Conservation (phyloP, 306 rosid species). For the Sicyos baderoa region DNA sequence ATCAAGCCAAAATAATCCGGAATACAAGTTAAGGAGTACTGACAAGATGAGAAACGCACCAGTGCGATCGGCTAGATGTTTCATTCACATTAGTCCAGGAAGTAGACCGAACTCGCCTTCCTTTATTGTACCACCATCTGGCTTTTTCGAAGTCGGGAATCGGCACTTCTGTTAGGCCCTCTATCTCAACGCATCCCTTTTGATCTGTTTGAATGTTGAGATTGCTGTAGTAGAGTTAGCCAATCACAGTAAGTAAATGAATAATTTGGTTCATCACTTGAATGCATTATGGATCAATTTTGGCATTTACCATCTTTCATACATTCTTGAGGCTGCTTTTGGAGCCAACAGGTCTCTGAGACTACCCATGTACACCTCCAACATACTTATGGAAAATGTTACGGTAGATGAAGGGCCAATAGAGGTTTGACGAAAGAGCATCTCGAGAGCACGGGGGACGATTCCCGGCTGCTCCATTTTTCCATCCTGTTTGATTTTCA, state of each 20-base stretch:
- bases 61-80: slow-evolving; percentile 95
- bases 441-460: slow-evolving; percentile 67
- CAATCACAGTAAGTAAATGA: slow-evolving; percentile 21
- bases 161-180: slow-evolving; percentile 82
- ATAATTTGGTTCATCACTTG: not conserved
- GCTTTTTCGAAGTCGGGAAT: slow-evolving; percentile 64
- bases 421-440: slow-evolving; percentile 59
- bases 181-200: slow-evolving; percentile 72
- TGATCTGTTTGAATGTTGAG: slow-evolving; percentile 93
- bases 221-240: slow-evolving; percentile 44
- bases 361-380: slow-evolving; percentile 92
- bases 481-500: slow-evolving; percentile 56
- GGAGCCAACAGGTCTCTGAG: slow-evolving; percentile 72
- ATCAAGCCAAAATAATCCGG: slow-evolving; percentile 63
- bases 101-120: slow-evolving; percentile 72
- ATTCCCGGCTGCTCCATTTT: slow-evolving; percentile 66
- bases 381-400: slow-evolving; percentile 82
- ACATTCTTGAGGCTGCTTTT: slow-evolving; percentile 40
- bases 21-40: slow-evolving; percentile 27
- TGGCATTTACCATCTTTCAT: slow-evolving; percentile 57
- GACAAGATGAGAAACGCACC: slow-evolving; percentile 59
- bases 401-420: slow-evolving; percentile 36
- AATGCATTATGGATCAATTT: not conserved
- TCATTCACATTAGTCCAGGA: slow-evolving; percentile 93
- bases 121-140: slow-evolving; percentile 78